phyloP scores from a whole-genome alignment of 2,329 filamentous ascomycete species.

The Atkinsonella texensis region DNA sequence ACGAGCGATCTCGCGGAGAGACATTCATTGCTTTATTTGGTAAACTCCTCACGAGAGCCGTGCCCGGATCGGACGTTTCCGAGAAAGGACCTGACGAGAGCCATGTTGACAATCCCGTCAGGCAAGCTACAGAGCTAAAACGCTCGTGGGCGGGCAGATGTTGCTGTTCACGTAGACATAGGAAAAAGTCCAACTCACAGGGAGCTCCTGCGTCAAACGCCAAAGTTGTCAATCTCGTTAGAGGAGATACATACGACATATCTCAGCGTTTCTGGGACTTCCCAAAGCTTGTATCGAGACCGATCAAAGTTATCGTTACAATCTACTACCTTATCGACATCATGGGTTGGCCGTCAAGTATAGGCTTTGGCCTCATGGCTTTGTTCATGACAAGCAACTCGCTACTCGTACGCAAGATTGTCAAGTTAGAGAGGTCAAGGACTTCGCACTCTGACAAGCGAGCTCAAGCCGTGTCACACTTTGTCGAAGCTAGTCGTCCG shows the following conservation, averaged over 20 bases:
- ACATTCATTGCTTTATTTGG: conserved; percentile 26
- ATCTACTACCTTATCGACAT: conserved; percentile 52
- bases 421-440: conserved; percentile 59
- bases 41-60: conserved; percentile 26
- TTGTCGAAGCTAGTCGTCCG: conserved; percentile 75
- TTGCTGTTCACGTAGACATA: conserved; percentile 11
- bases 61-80: conserved; percentile 25
- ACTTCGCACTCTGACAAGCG: conserved; percentile 64
- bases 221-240: conserved; percentile 81
- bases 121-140: background rate
- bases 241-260: conserved; percentile 70
- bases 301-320: conserved; percentile 63
- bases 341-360: conserved; percentile 66
- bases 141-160: conserved; percentile 12
- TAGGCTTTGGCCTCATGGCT: conserved; percentile 59
- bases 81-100: conserved; percentile 20
- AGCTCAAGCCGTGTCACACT: conserved; percentile 70
- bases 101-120: background rate
- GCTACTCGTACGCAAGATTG: conserved; percentile 50
- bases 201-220: conserved; percentile 62
- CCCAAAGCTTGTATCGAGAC: conserved; percentile 60
- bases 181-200: conserved; percentile 12
- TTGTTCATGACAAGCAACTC: conserved; percentile 59
- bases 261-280: conserved; percentile 85
- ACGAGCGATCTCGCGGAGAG: conserved; percentile 75